Conservation (phyloP, 164 flowering plant species). For the Tetracentron sinense region DNA sequence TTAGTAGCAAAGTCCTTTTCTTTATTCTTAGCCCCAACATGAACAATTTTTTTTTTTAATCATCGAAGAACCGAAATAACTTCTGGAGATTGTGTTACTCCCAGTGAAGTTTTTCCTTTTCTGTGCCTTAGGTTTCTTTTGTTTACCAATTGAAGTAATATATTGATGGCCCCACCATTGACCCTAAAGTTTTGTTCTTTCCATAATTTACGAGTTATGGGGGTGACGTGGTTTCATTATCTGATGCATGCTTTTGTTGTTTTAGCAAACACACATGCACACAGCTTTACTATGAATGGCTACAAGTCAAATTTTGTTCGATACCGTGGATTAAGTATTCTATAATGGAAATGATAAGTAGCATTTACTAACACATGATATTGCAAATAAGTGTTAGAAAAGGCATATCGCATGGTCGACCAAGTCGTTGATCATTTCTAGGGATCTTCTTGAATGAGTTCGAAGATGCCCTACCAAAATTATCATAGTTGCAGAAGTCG, state of each 20-base stretch:
- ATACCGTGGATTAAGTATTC: neutral
- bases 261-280: too few relatives aligned
- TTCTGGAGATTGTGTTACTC: neutral
- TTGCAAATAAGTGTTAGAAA: neutral
- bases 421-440: neutral
- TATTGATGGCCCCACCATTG: neutral
- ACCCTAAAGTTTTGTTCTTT: neutral
- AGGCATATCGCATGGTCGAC: neutral
- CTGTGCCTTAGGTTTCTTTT: neutral
- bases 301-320: neutral
- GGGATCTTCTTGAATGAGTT: neutral
- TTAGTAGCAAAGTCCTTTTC: too few relatives aligned
- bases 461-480: too few relatives aligned
- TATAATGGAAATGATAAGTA: neutral
- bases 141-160: too few relatives aligned
- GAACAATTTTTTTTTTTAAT: neutral
- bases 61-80: neutral
- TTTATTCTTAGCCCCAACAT: too few relatives aligned
- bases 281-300: too few relatives aligned
- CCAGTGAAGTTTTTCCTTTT: neutral
- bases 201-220: neutral
- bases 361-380: neutral
- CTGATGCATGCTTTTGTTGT: neutral
- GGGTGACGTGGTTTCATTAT: neutral
- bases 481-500: too few relatives aligned